Base-by-base conservation (phyloP, 306 rosid genomes). In the Coriaria nepalensis region DNA sequence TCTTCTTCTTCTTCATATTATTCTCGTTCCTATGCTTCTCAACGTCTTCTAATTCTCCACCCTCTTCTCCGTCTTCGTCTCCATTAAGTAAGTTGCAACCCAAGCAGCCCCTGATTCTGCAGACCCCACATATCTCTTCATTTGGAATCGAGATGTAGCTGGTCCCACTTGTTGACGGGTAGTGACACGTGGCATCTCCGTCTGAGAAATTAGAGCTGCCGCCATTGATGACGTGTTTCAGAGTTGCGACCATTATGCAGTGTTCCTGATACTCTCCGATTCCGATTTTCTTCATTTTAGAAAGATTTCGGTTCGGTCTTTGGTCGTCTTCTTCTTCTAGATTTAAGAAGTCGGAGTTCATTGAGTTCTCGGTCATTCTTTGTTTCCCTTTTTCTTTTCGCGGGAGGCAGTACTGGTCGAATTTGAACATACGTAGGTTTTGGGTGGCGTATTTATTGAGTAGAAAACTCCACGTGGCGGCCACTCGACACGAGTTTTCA, bases 171-270 rank as follows among this genome's bases (percentile, higher is more conserved):
- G 35, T 33, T 1, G 45, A 32, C 9, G 51, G 5, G 32, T 10
- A 14, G 0, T 52, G 13, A 9, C 71, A 32, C 33, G 49, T 49
- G 55, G 69, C 68, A 36, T 10, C 37, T 0, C 1, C 8, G n/a
- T 32, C 41, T 5, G 43, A 33, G 7, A 50, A 43, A 10, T 11
- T 55, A 40, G 12, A 45, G 14, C 32, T 13, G 7, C 29, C 48
- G 0, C 73, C 74, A 43, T 49, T 53, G 53, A 82, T 43, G 5
- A 78, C 78, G 9, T 56, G 53, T 44, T 62, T 38, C 6, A 82
- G 80, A 2, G 83, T 57, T 1, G 86, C 67, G 40, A 82, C 86
- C 33, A 78, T 75, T 15, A 75, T 70, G 5, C 71, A 66, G n/a
- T 75, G 47, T 65, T 78, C 93, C 29, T 55, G 57, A 10, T 78